Evolutionary conservation across 2,329 filamentous ascomycete species (phyloP), one percentile per base, ranked within the genome.

Genomic region (Polytolypa hystricis): DNA sequence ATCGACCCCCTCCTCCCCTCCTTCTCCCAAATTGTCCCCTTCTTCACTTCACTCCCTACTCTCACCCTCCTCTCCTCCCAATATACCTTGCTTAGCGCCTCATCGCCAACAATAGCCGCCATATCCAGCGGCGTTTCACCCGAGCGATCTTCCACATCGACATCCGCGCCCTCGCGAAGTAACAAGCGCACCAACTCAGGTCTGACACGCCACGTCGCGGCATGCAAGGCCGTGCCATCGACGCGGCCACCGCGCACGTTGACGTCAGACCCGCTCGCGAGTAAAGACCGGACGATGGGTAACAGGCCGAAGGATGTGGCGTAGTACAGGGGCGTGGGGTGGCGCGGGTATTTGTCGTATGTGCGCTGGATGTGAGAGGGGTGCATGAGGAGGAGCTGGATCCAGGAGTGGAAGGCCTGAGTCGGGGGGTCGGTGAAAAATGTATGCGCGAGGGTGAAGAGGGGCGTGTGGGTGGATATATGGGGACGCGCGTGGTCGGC

Each of bases 251-350:
- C 35, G 1, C 14, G 27, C 3, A 9, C 35, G 10, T 37, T 37
- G n/a, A 37, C 19, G 12, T 31, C 28, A 15, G 25, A 25, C 17
- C 35, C 35, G 3, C n/a, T 12, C 4, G 26, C 14, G 12, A 37
- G 28, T 15, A 37, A 19, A 14, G 30, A 28, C n/a, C 30, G 9
- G 18, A 37, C 27, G 16, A 37, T 8, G 8, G 35, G 10, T 11
- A 20, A 30, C 3, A 37, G 27, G 5, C 10, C 35, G 27, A 37
- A 37, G 28, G 35, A 37, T 8, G 35, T 30, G 4, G 35, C 35
- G 28, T 37, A 31, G 19, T 37, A 37, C 2, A 37, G 12, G 1
- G 35, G 35, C 8, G 26, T 37, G 26, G 16, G 21, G 14, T 27
- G 23, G 2, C 35, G 27, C 10, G 35, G 27, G 4, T 37, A 37